Evolutionary conservation across 208 protist species (phyloP).

Genomic region (Herpetomonas tarakana): DNA sequence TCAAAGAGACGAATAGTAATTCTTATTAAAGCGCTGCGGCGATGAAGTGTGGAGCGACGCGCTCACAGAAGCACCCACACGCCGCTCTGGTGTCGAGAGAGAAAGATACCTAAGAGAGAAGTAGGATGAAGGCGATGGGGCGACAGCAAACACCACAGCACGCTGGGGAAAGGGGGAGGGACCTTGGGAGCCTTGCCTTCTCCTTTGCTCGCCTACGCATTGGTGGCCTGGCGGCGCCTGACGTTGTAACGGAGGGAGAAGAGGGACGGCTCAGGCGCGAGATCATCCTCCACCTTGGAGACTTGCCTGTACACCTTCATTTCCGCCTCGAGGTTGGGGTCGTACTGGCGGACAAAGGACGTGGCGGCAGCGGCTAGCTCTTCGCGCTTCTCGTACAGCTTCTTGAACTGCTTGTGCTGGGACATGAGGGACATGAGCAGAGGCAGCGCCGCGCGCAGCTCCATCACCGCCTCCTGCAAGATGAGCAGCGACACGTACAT

Average conservation of each 20-base stretch:
- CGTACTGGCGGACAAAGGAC: conserved; percentile 59
- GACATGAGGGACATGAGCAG: conserved; percentile 87
- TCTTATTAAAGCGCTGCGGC: too few species aligned
- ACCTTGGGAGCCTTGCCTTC: too few species aligned
- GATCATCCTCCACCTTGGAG: conserved; percentile 37
- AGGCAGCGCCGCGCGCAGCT: conserved; percentile 76
- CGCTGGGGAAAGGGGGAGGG: too few species aligned
- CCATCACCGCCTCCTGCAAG: conserved; percentile 80
- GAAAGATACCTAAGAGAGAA: too few species aligned
- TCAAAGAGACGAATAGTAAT: too few species aligned
- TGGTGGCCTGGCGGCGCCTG: conserved; percentile 41
- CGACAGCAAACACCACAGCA: too few species aligned
- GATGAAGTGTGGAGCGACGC: too few species aligned
- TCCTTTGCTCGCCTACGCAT: conserved; percentile 12
- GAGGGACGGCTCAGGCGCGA: conserved; percentile 72
- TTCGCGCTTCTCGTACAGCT: conserved; percentile 78
- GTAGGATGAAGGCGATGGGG: too few species aligned
- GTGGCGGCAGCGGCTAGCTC: conserved; percentile 54
- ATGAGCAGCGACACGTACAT: conserved; percentile 90
- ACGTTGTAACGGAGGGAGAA: conserved; percentile 85
- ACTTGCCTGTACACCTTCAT: conserved; percentile 52
- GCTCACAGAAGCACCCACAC: too few species aligned
- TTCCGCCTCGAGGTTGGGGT: conserved; percentile 73
- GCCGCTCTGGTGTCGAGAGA: too few species aligned
- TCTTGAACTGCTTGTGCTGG: conserved; percentile 85